Percentiles rank a stretch among this genome's conserved stretches.
These are phyloP conservation scores for Hericium coralloides DNA, from an alignment of 768 basidiomycete genomes.

Conservation along the genomic window DNA sequence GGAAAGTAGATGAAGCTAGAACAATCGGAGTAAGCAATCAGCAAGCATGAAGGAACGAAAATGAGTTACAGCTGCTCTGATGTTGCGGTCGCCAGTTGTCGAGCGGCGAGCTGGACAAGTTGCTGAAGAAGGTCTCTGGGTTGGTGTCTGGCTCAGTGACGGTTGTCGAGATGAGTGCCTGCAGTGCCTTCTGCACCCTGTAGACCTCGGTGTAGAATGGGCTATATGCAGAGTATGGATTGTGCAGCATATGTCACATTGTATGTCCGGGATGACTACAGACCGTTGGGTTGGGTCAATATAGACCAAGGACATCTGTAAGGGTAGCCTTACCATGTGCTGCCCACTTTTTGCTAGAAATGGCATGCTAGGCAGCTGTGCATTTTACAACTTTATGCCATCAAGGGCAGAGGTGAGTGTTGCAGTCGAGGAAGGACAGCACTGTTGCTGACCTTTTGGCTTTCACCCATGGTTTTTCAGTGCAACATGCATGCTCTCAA, in stretches of 20 bases:
- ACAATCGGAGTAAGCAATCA: background rate
- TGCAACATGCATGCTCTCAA: no score
- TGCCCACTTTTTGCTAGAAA: slow-evolving; percentile 59
- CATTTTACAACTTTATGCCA: no score
- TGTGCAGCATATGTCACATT: background rate
- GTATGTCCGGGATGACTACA: slow-evolving; percentile 80
- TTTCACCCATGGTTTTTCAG: no score
- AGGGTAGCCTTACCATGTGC: slow-evolving; percentile 48
- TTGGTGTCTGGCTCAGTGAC: background rate
- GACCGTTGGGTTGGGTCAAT: background rate
- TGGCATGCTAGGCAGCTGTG: no score
- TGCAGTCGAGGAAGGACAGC: no score
- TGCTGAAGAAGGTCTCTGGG: background rate
- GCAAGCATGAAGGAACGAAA: background rate
- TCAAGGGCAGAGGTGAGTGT: no score
- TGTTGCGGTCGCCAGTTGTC: background rate
- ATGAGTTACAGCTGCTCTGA: background rate
- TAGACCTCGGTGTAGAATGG: background rate
- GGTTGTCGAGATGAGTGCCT: background rate
- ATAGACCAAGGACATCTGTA: background rate
- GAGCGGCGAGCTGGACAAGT: background rate
- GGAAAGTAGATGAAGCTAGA: background rate
- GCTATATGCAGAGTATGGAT: background rate
- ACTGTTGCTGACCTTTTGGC: no score
- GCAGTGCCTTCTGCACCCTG: background rate